These are phyloP conservation scores for Peronospora destructor DNA, from an alignment of 352 stramenopile genomes.

Conservation along the genomic window DNA sequence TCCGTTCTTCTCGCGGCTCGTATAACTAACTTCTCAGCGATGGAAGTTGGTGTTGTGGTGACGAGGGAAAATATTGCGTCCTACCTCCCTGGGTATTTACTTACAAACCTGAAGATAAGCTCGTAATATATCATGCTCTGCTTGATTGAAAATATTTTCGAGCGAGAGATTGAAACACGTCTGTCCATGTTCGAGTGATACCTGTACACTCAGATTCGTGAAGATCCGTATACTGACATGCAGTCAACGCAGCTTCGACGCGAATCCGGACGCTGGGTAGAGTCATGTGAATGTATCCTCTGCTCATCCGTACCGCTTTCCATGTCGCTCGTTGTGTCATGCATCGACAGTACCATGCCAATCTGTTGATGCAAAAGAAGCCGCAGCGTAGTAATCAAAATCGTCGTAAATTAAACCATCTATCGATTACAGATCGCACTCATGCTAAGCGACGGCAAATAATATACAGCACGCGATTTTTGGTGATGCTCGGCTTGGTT, in stretches of 20 bases:
- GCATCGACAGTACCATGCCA: neutral
- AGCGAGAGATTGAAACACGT: neutral
- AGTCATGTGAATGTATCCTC: conserved; percentile 17
- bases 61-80: neutral
- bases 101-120: conserved; percentile 19
- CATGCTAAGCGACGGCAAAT: conserved; percentile 6
- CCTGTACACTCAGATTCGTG: conserved; percentile 18
- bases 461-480: conserved; percentile 24
- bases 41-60: conserved; percentile 8
- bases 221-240: conserved; percentile 9
- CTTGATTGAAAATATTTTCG: neutral
- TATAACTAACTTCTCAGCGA: conserved; percentile 37
- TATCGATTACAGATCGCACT: conserved; percentile 26
- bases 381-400: conserved; percentile 28
- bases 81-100: conserved; percentile 18
- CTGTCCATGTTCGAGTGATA: conserved; percentile 19
- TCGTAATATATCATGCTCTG: conserved; percentile 24
- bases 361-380: conserved; percentile 7
- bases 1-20: conserved; percentile 63
- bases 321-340: conserved; percentile 4
- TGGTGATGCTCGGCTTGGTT: neutral
- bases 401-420: conserved; percentile 33
- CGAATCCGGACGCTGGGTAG: conserved; percentile 5
- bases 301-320: conserved; percentile 15
- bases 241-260: neutral